A percentile compares a stretch with the other conserved stretches of the same genome.
phyloP scores from a whole-genome alignment of 2,329 filamentous ascomycete species.

The Cercospora brassicicola region DNA sequence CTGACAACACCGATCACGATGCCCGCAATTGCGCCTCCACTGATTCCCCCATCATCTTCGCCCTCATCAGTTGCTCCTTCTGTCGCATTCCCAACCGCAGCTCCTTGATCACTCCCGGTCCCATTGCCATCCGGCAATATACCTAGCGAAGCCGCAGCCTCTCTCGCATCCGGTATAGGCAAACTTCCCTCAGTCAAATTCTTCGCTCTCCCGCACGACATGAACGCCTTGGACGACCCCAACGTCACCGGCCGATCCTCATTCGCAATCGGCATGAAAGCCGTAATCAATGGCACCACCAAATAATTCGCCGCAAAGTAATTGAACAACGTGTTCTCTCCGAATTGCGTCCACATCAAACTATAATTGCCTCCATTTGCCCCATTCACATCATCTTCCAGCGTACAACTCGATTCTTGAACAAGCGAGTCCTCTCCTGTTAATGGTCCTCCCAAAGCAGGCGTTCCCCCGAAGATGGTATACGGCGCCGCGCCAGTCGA shows the following conservation, averaged over 20 bases:
- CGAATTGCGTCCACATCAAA: constrained; percentile 20
- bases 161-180: background rate
- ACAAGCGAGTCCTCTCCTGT: constrained; percentile 15
- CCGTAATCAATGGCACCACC: constrained; percentile 16
- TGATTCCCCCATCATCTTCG: background rate
- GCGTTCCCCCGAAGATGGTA: constrained; percentile 6
- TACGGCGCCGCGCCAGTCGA: background rate
- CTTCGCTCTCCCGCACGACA: constrained; percentile 15
- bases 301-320: constrained; percentile 17
- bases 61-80: background rate
- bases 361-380: constrained; percentile 5
- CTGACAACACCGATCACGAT: constrained; percentile 12
- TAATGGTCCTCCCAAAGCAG: constrained; percentile 17
- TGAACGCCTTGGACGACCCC: constrained; percentile 12
- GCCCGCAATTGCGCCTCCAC: constrained; percentile 14
- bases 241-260: constrained; percentile 11
- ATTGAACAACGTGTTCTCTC: background rate
- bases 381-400: background rate
- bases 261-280: constrained; percentile 22
- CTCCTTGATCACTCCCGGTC: background rate
- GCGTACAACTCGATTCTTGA: constrained; percentile 1
- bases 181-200: constrained; percentile 16
- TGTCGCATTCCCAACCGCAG: background rate
- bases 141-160: background rate
- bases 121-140: background rate